Evolutionary conservation across 306 rosid species (phyloP).

Genomic region (Luffa aegyptiaca): DNA sequence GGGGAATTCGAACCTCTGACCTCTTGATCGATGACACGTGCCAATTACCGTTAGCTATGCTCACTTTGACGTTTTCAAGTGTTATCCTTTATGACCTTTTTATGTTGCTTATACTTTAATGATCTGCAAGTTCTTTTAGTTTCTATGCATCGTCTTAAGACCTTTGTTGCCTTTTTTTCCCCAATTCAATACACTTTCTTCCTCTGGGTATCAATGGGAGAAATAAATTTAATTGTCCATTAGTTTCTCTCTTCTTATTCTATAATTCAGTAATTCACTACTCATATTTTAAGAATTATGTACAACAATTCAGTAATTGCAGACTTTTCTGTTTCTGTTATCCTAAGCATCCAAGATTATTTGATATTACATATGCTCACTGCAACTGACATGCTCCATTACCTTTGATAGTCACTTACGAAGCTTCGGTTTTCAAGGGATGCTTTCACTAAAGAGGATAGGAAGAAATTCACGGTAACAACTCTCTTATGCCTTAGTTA

Average conservation of each 20-base stretch:
- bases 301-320: neutral
- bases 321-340: neutral
- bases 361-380: slow-evolving; percentile 1
- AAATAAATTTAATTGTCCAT: neutral
- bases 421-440: slow-evolving; percentile 83
- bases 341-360: neutral
- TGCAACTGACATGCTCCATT: slow-evolving; percentile 14
- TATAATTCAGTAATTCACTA: neutral
- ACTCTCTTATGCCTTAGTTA: neutral
- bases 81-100: neutral
- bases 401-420: slow-evolving; percentile 63
- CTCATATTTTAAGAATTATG: neutral
- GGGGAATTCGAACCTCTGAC: too few species aligned
- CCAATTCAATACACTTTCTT: neutral
- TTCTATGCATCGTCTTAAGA: neutral
- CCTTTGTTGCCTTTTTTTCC: neutral
- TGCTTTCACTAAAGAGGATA: slow-evolving; percentile 46
- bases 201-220: neutral
- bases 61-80: neutral
- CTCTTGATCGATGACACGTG: too few species aligned
- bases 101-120: neutral
- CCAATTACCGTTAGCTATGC: too few species aligned
- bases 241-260: neutral
- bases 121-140: neutral
- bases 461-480: slow-evolving; percentile 46